Evolutionary conservation across 2,329 filamentous ascomycete species (phyloP).

Genomic region (Alternaria gaisen): DNA sequence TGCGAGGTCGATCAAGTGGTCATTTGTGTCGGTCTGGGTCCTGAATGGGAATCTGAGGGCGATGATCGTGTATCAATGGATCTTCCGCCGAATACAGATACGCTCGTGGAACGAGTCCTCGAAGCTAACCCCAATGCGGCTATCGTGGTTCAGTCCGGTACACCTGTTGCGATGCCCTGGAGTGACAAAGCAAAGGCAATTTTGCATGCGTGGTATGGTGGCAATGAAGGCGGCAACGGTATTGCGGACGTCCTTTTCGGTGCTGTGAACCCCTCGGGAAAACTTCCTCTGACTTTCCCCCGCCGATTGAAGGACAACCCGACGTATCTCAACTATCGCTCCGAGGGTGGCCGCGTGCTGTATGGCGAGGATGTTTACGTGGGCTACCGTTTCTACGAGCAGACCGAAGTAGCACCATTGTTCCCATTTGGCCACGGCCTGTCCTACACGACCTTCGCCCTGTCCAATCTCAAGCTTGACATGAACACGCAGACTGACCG

Average conservation of each 20-base stretch:
- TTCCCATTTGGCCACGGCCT: conserved; percentile 86
- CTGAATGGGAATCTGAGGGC: conserved; percentile 73
- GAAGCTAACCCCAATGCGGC: conserved; percentile 72
- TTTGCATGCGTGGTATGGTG: conserved; percentile 79
- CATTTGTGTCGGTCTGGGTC: neutral
- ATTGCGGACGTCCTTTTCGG: conserved; percentile 80
- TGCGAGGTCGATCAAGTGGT: neutral
- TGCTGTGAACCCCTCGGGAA: conserved; percentile 75
- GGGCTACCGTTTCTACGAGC: neutral
- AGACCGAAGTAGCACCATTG: conserved; percentile 62
- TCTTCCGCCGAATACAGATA: conserved; percentile 62
- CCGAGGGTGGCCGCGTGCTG: neutral
- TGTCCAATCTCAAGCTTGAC: neutral
- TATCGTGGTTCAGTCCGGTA: conserved; percentile 84
- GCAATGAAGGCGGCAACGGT: conserved; percentile 83
- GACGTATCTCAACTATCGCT: conserved; percentile 75
- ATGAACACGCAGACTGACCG: conserved; percentile 53
- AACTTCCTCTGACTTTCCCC: conserved; percentile 73
- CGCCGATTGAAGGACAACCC: conserved; percentile 65
- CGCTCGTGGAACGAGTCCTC: conserved; percentile 67
- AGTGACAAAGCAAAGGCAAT: conserved; percentile 78
- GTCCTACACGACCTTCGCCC: conserved; percentile 73
- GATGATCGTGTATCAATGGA: conserved; percentile 67
- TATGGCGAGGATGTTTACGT: neutral
- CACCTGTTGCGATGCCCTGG: conserved; percentile 78